phyloP scores from a whole-genome alignment of 2,329 filamentous ascomycete species.

The Capronia coronata region DNA sequence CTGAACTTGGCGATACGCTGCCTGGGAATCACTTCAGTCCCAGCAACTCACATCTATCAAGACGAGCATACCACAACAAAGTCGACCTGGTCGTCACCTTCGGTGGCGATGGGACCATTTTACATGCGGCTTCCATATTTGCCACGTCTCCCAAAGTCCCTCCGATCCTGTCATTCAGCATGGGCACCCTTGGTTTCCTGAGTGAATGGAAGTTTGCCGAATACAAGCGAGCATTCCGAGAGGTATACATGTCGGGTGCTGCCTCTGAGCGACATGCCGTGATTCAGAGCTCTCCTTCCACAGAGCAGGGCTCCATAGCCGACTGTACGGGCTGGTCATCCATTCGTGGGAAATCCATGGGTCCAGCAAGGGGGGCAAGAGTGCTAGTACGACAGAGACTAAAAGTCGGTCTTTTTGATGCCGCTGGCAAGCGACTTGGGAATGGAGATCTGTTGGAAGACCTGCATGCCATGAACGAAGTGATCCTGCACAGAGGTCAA shows the following conservation, averaged over 20 bases:
- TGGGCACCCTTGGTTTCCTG: conserved; percentile 91
- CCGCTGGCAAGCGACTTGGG: conserved; percentile 47
- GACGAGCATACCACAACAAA: conserved; percentile 56
- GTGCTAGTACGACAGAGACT: conserved; percentile 81
- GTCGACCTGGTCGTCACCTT: conserved; percentile 85
- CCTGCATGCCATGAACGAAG: conserved; percentile 81
- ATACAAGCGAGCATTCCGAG: conserved; percentile 83
- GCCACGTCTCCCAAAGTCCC: conserved; percentile 75
- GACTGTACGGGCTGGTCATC: conserved; percentile 58
- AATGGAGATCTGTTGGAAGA: conserved; percentile 37
- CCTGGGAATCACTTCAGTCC: conserved; percentile 18
- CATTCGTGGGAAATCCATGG: conserved; percentile 74
- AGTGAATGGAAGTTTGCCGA: conserved; percentile 95
- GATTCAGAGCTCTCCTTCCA: conserved; percentile 39
- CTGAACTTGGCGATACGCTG: conserved; percentile 54
- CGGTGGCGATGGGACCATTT: conserved; percentile 85
- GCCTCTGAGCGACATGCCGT: conserved; percentile 40
- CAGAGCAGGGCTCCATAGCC: conserved; percentile 28
- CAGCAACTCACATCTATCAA: conserved; percentile 1
- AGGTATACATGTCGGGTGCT: conserved; percentile 80
- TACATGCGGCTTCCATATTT: conserved; percentile 80
- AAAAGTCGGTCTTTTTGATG: conserved; percentile 75
- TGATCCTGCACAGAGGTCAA: conserved; percentile 84
- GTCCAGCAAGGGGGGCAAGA: conserved; percentile 64
- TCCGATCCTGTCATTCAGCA: conserved; percentile 88